Percentiles rank a stretch among this genome's conserved stretches.
phyloP scores from a whole-genome alignment of 2,329 filamentous ascomycete genomes.

The Colletotrichum sp. region DNA sequence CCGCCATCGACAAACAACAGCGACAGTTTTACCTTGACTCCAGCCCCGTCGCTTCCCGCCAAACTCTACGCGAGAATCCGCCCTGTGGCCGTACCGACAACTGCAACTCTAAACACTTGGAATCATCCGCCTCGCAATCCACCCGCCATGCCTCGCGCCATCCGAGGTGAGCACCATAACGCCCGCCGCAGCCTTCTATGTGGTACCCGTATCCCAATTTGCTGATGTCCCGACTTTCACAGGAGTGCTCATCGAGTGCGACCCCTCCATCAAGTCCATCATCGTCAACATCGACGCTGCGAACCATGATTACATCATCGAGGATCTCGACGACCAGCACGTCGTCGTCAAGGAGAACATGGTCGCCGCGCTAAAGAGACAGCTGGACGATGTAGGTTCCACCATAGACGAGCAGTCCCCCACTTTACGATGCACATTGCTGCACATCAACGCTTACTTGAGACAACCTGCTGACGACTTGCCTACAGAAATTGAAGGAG shows the following conservation, averaged over 20 bases:
- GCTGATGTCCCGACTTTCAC: constrained; percentile 4
- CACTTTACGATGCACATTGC: background rate
- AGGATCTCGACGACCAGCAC: constrained; percentile 79
- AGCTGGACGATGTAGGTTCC: constrained; percentile 67
- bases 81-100: background rate
- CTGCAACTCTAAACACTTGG: background rate
- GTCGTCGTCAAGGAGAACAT: constrained; percentile 78
- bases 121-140: background rate
- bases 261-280: constrained; percentile 88
- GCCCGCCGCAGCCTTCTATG: background rate
- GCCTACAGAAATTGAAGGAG: constrained; percentile 52
- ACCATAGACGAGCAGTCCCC: background rate
- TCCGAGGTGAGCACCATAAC: constrained; percentile 47
- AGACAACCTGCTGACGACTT: background rate
- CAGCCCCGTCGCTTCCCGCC: background rate
- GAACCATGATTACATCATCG: constrained; percentile 77
- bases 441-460: background rate
- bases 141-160: constrained; percentile 59
- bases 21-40: background rate
- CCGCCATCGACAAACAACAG: background rate
- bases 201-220: background rate
- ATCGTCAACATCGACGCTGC: constrained; percentile 77
- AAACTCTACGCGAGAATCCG: background rate
- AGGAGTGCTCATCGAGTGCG: constrained; percentile 81
- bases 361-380: constrained; percentile 69